Conservation (phyloP, 2,329 filamentous ascomycete genomes). For the Intubia oerlemansii region DNA sequence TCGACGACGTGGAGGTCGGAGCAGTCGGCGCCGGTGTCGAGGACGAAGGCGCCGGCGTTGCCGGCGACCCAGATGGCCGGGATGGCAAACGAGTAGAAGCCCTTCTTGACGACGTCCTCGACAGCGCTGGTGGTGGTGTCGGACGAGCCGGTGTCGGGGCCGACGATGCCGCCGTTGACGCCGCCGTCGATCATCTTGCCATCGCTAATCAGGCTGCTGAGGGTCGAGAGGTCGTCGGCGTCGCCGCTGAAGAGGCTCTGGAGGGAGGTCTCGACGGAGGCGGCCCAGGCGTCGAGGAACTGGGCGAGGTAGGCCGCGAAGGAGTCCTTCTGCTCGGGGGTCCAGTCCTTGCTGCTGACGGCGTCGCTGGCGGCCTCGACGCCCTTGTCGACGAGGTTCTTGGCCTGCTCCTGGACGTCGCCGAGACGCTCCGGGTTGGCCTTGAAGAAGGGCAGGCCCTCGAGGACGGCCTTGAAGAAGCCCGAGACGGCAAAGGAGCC, state of each 20-base stretch:
- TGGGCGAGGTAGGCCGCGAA: not conserved
- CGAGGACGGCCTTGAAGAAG: conserved; percentile 1
- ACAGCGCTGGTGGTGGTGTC: not conserved
- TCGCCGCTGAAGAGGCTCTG: not conserved
- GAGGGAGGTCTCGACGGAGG: not conserved
- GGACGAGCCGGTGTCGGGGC: not conserved
- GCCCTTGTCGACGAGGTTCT: not conserved
- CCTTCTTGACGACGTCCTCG: not conserved
- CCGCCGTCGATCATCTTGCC: not conserved
- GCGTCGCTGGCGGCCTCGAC: not conserved
- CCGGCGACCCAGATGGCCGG: not conserved
- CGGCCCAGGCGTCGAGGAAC: not conserved
- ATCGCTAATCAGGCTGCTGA: not conserved
- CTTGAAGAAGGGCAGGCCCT: not conserved
- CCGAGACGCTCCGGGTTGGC: conserved; percentile 1
- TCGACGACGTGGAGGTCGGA: not conserved
- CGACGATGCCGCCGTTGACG: not conserved
- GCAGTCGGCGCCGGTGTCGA: not conserved
- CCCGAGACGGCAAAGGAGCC: conserved; percentile 1
- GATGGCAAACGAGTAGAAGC: not conserved
- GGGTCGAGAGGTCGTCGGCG: not conserved
- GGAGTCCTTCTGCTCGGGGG: not conserved
- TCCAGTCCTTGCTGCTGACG: conserved; percentile 10
- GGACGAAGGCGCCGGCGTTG: not conserved
- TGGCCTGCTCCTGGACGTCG: conserved; percentile 2